A percentile compares a stretch with the other conserved stretches of the same genome.
phyloP scores from a whole-genome alignment of 1,284 basidiomycete genomes.

The Ceratobasidium sp. region DNA sequence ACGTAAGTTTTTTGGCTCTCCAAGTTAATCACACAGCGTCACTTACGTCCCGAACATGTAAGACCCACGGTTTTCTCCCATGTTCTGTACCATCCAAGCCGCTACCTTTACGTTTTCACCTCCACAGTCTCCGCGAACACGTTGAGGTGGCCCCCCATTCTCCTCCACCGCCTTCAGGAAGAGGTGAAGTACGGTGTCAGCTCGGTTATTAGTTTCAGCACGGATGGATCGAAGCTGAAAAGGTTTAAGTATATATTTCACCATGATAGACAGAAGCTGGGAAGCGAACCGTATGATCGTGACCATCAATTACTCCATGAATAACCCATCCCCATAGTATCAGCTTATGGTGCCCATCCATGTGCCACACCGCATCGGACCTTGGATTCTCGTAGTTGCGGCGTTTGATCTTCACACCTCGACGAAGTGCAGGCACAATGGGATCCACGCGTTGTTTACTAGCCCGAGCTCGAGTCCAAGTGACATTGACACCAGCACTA shows the following conservation, averaged over 20 bases:
- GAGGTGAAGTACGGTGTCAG: background rate
- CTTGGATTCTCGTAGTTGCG: slow-evolving; percentile 57
- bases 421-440: background rate
- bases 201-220: background rate
- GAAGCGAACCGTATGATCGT: slow-evolving; percentile 60
- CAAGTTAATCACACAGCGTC: too few species aligned
- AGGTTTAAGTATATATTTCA: too few species aligned
- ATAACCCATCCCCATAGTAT: slow-evolving; percentile 68
- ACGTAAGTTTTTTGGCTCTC: background rate
- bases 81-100: slow-evolving; percentile 16
- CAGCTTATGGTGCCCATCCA: slow-evolving; percentile 67
- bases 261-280: too few species aligned
- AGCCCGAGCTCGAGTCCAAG: slow-evolving; percentile 44
- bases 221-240: background rate
- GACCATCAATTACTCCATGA: slow-evolving; percentile 66
- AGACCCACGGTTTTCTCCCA: slow-evolving; percentile 13
- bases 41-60: slow-evolving; percentile 28
- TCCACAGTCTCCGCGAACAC: slow-evolving; percentile 31
- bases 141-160: background rate
- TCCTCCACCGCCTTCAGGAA: background rate
- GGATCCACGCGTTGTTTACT: background rate
- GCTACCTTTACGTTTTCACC: slow-evolving; percentile 39
- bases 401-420: slow-evolving; percentile 50
- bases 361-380: slow-evolving; percentile 65
- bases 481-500: slow-evolving; percentile 48